Conservation (phyloP, 495 filamentous ascomycete genomes). For the Hypoxylon crocopeplum region DNA sequence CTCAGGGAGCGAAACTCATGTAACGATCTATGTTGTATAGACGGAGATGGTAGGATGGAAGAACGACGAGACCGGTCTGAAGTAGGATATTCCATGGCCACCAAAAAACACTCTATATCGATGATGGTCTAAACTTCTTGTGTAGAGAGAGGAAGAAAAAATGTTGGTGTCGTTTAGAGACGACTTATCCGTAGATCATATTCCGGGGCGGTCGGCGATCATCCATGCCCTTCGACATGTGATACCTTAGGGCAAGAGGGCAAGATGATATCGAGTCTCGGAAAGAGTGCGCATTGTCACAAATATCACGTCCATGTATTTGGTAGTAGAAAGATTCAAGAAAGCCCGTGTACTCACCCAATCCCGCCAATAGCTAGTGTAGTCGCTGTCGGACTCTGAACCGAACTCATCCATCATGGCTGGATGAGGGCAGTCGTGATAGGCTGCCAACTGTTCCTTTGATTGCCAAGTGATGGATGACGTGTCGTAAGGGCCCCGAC, state of each 20-base stretch:
- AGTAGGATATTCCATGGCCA: not conserved
- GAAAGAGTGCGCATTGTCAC: not conserved
- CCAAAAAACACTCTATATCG: not conserved
- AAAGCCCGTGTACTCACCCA: conserved; percentile 74
- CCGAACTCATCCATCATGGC: conserved; percentile 88
- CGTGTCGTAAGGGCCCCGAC: not conserved
- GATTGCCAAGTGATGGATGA: conserved; percentile 3
- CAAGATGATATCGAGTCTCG: not conserved
- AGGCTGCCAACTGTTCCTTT: conserved; percentile 1
- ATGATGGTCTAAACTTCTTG: not conserved
- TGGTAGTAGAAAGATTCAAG: conserved; percentile 9
- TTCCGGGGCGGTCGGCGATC: not conserved
- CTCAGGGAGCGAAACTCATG: not conserved
- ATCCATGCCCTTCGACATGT: not conserved
- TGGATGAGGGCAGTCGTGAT: conserved; percentile 7
- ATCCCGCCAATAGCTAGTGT: conserved; percentile 98
- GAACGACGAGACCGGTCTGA: not conserved
- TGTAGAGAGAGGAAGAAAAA: not conserved
- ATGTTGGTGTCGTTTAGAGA: not conserved
- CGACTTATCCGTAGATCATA: not conserved
- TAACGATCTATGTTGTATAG: not conserved
- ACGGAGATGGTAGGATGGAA: not conserved
- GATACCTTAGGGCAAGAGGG: not conserved
- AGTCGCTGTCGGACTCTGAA: conserved; percentile 97
- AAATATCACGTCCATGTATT: not conserved